Base-by-base conservation (phyloP, 179 eudicot genomes). In the Gypsophila paniculata region DNA sequence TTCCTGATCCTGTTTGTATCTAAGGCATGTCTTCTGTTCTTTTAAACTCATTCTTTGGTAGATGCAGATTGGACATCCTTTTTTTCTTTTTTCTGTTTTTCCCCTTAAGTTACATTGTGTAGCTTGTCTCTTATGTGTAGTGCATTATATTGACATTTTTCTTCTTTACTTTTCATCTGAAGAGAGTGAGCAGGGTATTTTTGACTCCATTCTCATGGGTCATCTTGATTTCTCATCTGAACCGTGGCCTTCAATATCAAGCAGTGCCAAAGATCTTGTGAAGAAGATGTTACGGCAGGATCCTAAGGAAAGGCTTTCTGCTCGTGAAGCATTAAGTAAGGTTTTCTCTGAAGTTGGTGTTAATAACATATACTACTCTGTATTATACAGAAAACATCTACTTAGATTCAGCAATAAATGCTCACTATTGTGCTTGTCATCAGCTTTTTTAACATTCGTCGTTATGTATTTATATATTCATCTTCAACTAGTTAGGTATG, bases 191-290 rank as follows among this genome's bases (percentile, higher is more conserved):
- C 94, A 91, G 87, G 87, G 88, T 61, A 94, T 91, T 54, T 94
- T 94, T 78, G 95, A 91, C 79, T 80, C 91, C 62, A 73, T 94
- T 80, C 77, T 88, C 22, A 85, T 89, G 44, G 99, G 97, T 36
- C 84, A 86, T 78, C 89, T 91, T 76, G 99, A 94, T 84, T 94
- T 94, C 69, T 67, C 84, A 49, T 87, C 94, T 69, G 87, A 88
- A 46, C 99, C 99, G 42, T 94, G 99, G 99, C 99, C 99, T 74
- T 85, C 97, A 44, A 86, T 94, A 77, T 87, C 99, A 60, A 88
- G 79, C 81, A 89, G 96, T 75, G 99, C 97, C 71, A 94, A 87
- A 83, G 97, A 94, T 74, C 96, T 94, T 34, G 91, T 94, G 69
- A 94, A 87, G 82, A 89, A 87, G 89, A 94, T 94, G 99, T 83